Evolutionary conservation across 345 rosid species (phyloP).

Genomic region (Acer campestre): DNA sequence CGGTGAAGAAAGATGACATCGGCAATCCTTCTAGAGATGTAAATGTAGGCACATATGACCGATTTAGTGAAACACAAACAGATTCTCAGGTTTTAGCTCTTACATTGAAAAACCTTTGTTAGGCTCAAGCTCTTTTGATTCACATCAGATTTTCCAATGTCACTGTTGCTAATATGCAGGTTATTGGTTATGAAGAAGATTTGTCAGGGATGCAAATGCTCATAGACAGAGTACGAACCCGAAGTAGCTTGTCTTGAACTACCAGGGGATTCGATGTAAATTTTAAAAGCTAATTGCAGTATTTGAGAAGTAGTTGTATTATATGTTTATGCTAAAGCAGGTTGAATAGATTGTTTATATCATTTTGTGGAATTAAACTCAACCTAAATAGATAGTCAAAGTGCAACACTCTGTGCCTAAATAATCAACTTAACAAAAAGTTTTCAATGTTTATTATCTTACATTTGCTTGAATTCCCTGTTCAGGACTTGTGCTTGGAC

Average conservation of each 20-base stretch:
- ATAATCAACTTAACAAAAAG: too few species aligned
- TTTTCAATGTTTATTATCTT: too few species aligned
- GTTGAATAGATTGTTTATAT: too few species aligned
- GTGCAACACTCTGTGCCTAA: too few species aligned
- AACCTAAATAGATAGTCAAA: too few species aligned
- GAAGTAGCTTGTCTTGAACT: constrained; percentile 62
- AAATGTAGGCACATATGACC: constrained; percentile 44
- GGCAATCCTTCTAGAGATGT: constrained; percentile 38
- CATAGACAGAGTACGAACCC: constrained; percentile 87
- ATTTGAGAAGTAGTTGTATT: too few species aligned
- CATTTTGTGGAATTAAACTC: too few species aligned
- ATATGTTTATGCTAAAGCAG: too few species aligned
- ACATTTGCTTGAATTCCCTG: too few species aligned
- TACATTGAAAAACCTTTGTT: neutral
- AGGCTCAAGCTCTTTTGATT: neutral
- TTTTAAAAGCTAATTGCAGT: too few species aligned
- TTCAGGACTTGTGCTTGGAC: too few species aligned
- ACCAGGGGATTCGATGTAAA: neutral
- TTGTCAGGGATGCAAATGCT: constrained; percentile 95
- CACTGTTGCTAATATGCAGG: constrained; percentile 47
- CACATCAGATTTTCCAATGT: neutral
- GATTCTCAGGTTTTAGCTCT: constrained; percentile 81
- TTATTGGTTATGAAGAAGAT: constrained; percentile 93
- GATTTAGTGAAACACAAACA: constrained; percentile 94
- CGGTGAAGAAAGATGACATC: constrained; percentile 44